phyloP scores from a whole-genome alignment of 768 basidiomycete genomes.

The Amanita brunnescens region DNA sequence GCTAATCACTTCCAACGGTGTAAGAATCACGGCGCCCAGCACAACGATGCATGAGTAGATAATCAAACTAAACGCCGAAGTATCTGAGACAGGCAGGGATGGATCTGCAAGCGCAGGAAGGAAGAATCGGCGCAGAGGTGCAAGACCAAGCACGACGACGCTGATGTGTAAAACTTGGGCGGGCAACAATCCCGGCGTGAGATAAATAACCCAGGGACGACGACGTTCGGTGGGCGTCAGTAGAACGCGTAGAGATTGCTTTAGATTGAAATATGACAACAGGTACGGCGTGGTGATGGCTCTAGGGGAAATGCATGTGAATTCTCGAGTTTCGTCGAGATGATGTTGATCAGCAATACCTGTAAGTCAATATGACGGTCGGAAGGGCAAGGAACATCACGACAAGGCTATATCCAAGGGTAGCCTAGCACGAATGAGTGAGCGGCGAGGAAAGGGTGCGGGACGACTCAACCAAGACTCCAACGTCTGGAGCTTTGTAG shows the following conservation, averaged over 20 bases:
- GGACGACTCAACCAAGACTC: constrained; percentile 32
- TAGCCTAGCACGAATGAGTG: constrained; percentile 30
- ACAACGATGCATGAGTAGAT: constrained; percentile 51
- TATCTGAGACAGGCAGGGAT: constrained; percentile 26
- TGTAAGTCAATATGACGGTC: constrained; percentile 64
- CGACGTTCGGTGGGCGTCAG: constrained; percentile 77
- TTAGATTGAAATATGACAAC: constrained; percentile 51
- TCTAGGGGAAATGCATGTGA: constrained; percentile 26
- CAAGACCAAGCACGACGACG: constrained; percentile 38
- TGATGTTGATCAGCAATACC: constrained; percentile 34
- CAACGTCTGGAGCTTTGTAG: constrained; percentile 55
- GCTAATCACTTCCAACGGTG: constrained; percentile 74
- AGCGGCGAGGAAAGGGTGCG: not conserved
- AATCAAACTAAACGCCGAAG: constrained; percentile 40
- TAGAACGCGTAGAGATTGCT: constrained; percentile 56
- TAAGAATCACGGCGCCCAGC: constrained; percentile 48
- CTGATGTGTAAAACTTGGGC: constrained; percentile 42
- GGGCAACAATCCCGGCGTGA: constrained; percentile 68
- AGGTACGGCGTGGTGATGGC: constrained; percentile 79
- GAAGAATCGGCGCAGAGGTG: constrained; percentile 37
- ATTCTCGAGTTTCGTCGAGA: constrained; percentile 6
- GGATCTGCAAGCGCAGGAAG: constrained; percentile 30
- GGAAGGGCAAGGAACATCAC: constrained; percentile 62
- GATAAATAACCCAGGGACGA: constrained; percentile 71
- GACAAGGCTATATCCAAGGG: constrained; percentile 53